A percentile compares a stretch with the other conserved stretches of the same genome.
These are phyloP conservation scores for Aspergillus ochraceoroseus DNA, from an alignment of 2,329 filamentous ascomycete species.

Conservation along the genomic window DNA sequence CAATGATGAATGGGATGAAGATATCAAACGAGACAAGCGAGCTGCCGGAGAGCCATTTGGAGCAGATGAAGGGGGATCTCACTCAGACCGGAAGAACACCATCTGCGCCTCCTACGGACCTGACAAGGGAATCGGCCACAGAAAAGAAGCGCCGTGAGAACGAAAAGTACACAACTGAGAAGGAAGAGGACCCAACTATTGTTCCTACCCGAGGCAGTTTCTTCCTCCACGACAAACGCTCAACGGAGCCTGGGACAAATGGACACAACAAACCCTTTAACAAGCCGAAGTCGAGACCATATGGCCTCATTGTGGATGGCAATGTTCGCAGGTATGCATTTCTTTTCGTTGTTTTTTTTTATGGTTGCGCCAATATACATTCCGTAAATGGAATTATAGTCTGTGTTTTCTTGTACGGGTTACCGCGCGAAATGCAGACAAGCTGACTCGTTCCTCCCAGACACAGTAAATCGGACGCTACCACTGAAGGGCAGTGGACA, in stretches of 20 bases:
- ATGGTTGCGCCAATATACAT: not conserved
- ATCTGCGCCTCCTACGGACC: constrained; percentile 37
- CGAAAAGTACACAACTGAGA: constrained; percentile 82
- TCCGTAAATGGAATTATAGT: not conserved
- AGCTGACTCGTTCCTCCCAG: constrained; percentile 33
- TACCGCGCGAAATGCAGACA: too few species aligned
- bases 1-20: constrained; percentile 57
- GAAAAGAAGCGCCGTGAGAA: constrained; percentile 78
- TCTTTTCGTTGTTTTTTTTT: not conserved
- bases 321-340: constrained; percentile 42
- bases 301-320: constrained; percentile 47
- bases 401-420: too few species aligned
- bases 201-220: constrained; percentile 92
- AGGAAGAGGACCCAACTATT: constrained; percentile 85
- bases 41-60: constrained; percentile 49
- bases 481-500: constrained; percentile 73
- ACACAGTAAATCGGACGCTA: constrained; percentile 41
- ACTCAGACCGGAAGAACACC: constrained; percentile 35
- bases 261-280: constrained; percentile 62
- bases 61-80: constrained; percentile 39
- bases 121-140: constrained; percentile 53
- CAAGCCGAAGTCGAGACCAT: constrained; percentile 52
- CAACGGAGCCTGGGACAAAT: constrained; percentile 70
- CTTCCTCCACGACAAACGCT: constrained; percentile 93
- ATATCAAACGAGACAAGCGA: constrained; percentile 40